Conservation (phyloP, 2,329 filamentous ascomycete species). For the Colletotrichum ledebouriae region DNA sequence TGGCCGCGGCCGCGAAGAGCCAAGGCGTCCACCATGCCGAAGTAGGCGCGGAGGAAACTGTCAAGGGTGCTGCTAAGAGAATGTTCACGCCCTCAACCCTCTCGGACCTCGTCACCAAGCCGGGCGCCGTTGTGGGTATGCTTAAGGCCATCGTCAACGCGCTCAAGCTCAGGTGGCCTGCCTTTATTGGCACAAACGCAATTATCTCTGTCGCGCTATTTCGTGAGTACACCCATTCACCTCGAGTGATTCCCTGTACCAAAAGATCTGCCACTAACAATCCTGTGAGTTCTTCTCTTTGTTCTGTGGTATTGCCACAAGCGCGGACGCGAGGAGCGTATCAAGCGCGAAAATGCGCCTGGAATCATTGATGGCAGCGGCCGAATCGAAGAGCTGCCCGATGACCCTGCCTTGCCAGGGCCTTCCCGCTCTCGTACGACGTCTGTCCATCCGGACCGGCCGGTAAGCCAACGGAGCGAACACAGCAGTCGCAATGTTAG, state of each 20-base stretch:
- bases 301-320: slow-evolving; percentile 99
- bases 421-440: slow-evolving; percentile 44
- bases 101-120: slow-evolving; percentile 85
- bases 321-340: slow-evolving; percentile 86
- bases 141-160: slow-evolving; percentile 92
- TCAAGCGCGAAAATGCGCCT: slow-evolving; percentile 70
- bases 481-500: slow-evolving; percentile 41
- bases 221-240: slow-evolving; percentile 65
- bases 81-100: slow-evolving; percentile 79
- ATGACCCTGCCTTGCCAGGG: slow-evolving; percentile 60
- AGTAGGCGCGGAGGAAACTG: slow-evolving; percentile 57
- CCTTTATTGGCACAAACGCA: slow-evolving; percentile 86
- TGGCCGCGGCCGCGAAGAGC: slow-evolving; percentile 83
- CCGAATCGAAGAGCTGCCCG: slow-evolving; percentile 64
- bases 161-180: slow-evolving; percentile 88
- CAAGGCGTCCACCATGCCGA: slow-evolving; percentile 72
- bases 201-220: slow-evolving; percentile 91
- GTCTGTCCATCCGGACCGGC: slow-evolving; percentile 30
- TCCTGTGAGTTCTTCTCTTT: slow-evolving; percentile 80
- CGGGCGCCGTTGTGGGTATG: slow-evolving; percentile 87
- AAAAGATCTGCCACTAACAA: slow-evolving; percentile 26
- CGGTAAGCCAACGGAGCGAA: slow-evolving; percentile 41
- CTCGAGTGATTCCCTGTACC: neutral
- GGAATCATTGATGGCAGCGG: slow-evolving; percentile 53
- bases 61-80: slow-evolving; percentile 73